Conservation (phyloP, 2,329 filamentous ascomycete species). For the Rhinocladiella similis region DNA sequence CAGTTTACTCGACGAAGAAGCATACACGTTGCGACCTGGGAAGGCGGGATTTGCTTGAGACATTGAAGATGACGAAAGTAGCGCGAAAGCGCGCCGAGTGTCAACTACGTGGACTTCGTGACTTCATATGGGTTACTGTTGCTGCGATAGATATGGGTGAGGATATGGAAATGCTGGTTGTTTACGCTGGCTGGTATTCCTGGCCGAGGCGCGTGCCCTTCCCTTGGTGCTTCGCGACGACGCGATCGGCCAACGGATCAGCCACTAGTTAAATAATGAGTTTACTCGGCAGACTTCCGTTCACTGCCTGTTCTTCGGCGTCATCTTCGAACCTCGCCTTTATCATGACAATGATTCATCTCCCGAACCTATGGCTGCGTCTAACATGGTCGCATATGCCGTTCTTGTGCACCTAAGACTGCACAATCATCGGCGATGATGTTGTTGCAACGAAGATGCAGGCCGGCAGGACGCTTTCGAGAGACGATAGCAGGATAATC, state of each 20-base stretch:
- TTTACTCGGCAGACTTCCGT: not conserved
- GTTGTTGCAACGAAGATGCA: slow-evolving; percentile 27
- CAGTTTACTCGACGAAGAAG: slow-evolving; percentile 51
- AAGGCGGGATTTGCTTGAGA: slow-evolving; percentile 50
- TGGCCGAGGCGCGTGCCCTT: not conserved
- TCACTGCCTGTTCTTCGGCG: not conserved
- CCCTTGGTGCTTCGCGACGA: not conserved
- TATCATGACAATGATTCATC: too few species aligned
- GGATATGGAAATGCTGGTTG: not conserved
- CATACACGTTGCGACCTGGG: slow-evolving; percentile 54
- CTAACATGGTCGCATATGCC: too few species aligned
- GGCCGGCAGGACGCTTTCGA: slow-evolving; percentile 36
- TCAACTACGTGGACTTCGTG: slow-evolving; percentile 9
- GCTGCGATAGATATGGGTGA: not conserved
- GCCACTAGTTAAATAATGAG: not conserved
- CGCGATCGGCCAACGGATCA: not conserved
- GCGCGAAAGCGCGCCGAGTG: slow-evolving; percentile 13
- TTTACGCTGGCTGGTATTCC: not conserved
- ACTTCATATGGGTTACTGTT: slow-evolving; percentile 10
- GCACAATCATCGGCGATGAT: slow-evolving; percentile 9
- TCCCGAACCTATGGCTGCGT: too few species aligned
- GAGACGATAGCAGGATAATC: slow-evolving; percentile 68
- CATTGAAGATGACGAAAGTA: slow-evolving; percentile 14
- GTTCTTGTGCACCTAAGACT: not conserved
- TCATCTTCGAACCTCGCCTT: not conserved